Percentiles rank a stretch among this genome's conserved stretches.
Evolutionary conservation across 2,329 filamentous ascomycete genomes (phyloP).

Genomic region (Karstenula rhodostoma): DNA sequence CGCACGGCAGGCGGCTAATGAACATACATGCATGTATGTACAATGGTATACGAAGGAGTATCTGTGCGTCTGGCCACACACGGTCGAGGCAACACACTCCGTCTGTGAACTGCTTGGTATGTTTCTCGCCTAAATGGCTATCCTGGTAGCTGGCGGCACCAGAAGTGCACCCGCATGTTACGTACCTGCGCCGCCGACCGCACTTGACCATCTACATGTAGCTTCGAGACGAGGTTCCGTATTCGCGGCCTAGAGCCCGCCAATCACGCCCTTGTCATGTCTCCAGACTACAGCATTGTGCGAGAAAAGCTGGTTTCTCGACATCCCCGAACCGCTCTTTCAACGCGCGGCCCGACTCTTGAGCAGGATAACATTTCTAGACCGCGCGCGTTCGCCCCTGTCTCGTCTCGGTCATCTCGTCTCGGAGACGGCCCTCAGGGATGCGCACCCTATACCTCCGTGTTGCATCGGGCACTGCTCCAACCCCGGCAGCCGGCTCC

Average conservation of each 20-base stretch:
- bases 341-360: background rate
- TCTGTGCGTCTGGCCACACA: background rate
- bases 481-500: no score
- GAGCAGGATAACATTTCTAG: background rate
- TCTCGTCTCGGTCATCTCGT: background rate
- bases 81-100: background rate
- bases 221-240: background rate
- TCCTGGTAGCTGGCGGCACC: slow-evolving; percentile 4
- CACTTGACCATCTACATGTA: background rate
- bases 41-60: background rate
- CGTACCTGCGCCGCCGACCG: slow-evolving; percentile 9
- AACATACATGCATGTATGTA: background rate
- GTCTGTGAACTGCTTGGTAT: background rate
- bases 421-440: background rate
- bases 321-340: background rate
- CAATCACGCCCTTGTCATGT: background rate
- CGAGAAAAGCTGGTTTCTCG: background rate
- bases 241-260: background rate
- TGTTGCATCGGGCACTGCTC: background rate
- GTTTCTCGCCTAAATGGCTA: background rate
- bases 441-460: background rate
- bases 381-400: slow-evolving; percentile 2
- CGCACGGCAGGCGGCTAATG: background rate
- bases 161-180: background rate
- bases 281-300: background rate